phyloP scores from a whole-genome alignment of 108 stramenopile species.

The Conticribra weissflogii region DNA sequence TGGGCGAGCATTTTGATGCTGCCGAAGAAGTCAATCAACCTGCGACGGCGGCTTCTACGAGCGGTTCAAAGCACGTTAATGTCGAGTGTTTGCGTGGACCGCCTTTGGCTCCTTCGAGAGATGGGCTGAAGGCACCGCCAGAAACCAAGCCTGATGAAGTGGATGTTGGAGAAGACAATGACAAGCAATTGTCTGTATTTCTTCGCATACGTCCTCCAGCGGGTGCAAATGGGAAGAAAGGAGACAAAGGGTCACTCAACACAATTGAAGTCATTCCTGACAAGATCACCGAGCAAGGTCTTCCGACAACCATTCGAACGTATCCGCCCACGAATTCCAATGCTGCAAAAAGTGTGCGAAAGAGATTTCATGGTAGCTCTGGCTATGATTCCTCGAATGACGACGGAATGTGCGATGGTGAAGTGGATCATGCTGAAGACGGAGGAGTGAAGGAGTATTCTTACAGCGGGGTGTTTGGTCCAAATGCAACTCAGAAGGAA shows the following conservation, averaged over 20 bases:
- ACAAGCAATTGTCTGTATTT: conserved; percentile 57
- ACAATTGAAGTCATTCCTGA: conserved; percentile 60
- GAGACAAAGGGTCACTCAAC: conserved; percentile 25
- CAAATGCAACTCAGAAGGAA: conserved; percentile 60
- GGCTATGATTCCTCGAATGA: conserved; percentile 7
- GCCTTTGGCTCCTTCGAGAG: conserved; percentile 1
- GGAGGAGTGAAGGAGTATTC: conserved; percentile 76
- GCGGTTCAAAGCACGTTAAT: background rate
- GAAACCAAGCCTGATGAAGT: background rate
- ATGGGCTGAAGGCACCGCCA: conserved; percentile 1
- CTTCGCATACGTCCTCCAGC: conserved; percentile 71
- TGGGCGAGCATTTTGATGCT: conserved; percentile 8
- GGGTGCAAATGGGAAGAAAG: conserved; percentile 20
- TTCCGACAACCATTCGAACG: conserved; percentile 68
- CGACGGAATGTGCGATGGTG: conserved; percentile 33
- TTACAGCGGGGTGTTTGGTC: conserved; percentile 72
- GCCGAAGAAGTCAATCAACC: conserved; percentile 3
- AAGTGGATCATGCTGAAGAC: conserved; percentile 38
- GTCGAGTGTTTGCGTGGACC: background rate
- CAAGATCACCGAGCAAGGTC: conserved; percentile 13
- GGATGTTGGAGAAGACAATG: conserved; percentile 6
- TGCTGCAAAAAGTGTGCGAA: conserved; percentile 56
- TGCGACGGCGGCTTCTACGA: background rate
- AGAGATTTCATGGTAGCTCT: conserved; percentile 9
- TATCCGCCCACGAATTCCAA: conserved; percentile 74